A percentile compares a stretch with the other conserved stretches of the same genome.
These are phyloP conservation scores for Dryadomyces quercus-mongolicae DNA, from an alignment of 2,329 filamentous ascomycete species.

Conservation along the genomic window DNA sequence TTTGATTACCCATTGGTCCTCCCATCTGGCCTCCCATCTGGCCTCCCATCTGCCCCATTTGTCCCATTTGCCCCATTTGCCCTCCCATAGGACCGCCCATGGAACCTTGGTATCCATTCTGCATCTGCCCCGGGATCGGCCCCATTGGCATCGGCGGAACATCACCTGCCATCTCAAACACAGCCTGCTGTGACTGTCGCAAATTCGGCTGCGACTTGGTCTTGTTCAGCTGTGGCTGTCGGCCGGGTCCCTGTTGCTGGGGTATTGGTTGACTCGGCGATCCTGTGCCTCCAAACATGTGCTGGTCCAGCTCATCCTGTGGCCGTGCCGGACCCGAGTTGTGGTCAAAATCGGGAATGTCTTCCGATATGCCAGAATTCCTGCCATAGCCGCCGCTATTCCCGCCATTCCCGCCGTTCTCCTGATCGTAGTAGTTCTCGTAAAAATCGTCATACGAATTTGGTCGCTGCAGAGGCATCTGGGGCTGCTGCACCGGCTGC, in stretches of 20 bases:
- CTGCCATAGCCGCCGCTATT: conserved; percentile 19
- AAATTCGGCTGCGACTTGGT: conserved; percentile 59
- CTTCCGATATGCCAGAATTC: conserved; percentile 5
- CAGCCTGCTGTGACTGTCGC: conserved; percentile 50
- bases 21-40: not conserved
- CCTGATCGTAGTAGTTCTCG: conserved; percentile 37
- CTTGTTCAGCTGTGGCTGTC: conserved; percentile 40
- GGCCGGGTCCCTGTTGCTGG: conserved; percentile 36
- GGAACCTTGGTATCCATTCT: too few relatives aligned
- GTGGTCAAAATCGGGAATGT: conserved; percentile 10
- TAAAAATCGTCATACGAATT: conserved; percentile 39
- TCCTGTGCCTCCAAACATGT: conserved; percentile 20
- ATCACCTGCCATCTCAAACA: conserved; percentile 63
- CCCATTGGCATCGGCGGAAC: conserved; percentile 35
- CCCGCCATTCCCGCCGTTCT: conserved; percentile 13
- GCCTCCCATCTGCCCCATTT: not conserved
- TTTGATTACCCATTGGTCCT: not conserved
- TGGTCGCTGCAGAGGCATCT: conserved; percentile 19
- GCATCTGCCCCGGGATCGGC: not conserved
- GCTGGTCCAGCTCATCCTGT: conserved; percentile 35
- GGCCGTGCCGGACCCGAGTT: not conserved
- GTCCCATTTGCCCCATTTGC: not conserved
- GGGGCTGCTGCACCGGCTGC: conserved; percentile 14
- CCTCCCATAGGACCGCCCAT: too few relatives aligned
- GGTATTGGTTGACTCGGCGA: conserved; percentile 3